phyloP scores from a whole-genome alignment of 495 filamentous ascomycete genomes.

The Articulospora tetracladia region DNA sequence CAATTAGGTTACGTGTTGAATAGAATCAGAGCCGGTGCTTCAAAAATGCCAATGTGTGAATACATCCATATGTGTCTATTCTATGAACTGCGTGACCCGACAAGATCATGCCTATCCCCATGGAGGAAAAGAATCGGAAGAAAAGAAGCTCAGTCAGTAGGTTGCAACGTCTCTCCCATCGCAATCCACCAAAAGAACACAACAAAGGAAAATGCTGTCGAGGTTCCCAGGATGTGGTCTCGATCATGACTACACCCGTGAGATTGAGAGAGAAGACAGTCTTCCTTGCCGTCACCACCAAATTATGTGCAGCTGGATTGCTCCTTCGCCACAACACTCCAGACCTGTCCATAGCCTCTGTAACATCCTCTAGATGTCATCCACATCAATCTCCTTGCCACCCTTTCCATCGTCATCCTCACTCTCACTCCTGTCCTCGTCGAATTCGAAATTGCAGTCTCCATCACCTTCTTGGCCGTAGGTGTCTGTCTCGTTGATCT shows the following conservation, averaged over 20 bases:
- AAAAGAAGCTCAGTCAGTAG: constrained; percentile 14
- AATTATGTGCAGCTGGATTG: not conserved
- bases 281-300: constrained; percentile 25
- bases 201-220: constrained; percentile 27
- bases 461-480: constrained; percentile 70
- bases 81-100: constrained; percentile 11
- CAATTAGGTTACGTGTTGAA: not conserved
- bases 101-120: not conserved
- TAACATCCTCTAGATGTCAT: constrained; percentile 54
- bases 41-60: constrained; percentile 1
- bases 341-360: not conserved
- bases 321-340: not conserved
- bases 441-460: constrained; percentile 82
- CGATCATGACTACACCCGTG: constrained; percentile 21
- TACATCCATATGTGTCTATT: constrained; percentile 13
- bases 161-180: constrained; percentile 30
- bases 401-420: constrained; percentile 57
- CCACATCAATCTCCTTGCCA: constrained; percentile 65
- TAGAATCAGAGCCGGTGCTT: constrained; percentile 1
- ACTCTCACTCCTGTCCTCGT: constrained; percentile 77
- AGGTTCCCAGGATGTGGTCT: constrained; percentile 22
- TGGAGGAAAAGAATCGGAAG: not conserved
- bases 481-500: constrained; percentile 99
- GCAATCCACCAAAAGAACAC: constrained; percentile 22
- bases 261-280: constrained; percentile 63